These are phyloP conservation scores for Jamesozyma gamospora DNA, from an alignment of 805 yeast species.

Conservation along the genomic window DNA sequence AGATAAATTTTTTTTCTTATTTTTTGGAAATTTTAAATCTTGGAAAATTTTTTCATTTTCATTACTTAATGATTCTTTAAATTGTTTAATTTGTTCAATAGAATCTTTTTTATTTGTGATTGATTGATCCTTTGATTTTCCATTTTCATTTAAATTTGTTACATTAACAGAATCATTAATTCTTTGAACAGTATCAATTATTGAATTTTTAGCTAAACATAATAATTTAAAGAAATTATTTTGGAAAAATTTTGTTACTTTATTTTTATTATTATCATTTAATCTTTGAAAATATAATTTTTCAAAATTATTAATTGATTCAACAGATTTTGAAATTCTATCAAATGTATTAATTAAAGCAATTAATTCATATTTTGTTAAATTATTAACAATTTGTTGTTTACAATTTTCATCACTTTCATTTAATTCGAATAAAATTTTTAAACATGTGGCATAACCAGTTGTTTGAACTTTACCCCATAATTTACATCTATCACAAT, in stretches of 20 bases:
- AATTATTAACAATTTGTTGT: constrained; percentile 43
- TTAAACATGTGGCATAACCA: constrained; percentile 95
- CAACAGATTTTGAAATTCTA: constrained; percentile 71
- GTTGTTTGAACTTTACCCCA: constrained; percentile 98
- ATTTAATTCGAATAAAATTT: constrained; percentile 70
- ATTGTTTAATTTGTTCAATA: background rate
- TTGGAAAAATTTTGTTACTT: constrained; percentile 18
- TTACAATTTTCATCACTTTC: constrained; percentile 35
- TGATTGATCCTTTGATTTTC: too few species aligned
- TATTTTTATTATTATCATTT: constrained; percentile 11
- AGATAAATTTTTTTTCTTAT: constrained; percentile 1
- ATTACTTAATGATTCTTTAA: background rate
- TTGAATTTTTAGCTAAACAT: constrained; percentile 20
- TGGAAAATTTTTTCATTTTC: constrained; percentile 8
- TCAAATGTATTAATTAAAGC: constrained; percentile 90
- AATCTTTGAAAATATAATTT: constrained; percentile 35
- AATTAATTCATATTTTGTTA: constrained; percentile 74
- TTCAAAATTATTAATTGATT: constrained; percentile 64
- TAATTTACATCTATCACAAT: constrained; percentile 92
- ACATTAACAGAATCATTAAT: constrained; percentile 17
- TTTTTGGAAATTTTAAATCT: constrained; percentile 23
- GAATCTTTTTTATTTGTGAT: background rate
- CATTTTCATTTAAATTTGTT: background rate
- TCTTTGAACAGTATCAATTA: constrained; percentile 11
- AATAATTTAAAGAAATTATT: constrained; percentile 27